These are phyloP conservation scores for Selenicereus undatus DNA, from an alignment of 148 eudicot genomes.

Conservation along the genomic window DNA sequence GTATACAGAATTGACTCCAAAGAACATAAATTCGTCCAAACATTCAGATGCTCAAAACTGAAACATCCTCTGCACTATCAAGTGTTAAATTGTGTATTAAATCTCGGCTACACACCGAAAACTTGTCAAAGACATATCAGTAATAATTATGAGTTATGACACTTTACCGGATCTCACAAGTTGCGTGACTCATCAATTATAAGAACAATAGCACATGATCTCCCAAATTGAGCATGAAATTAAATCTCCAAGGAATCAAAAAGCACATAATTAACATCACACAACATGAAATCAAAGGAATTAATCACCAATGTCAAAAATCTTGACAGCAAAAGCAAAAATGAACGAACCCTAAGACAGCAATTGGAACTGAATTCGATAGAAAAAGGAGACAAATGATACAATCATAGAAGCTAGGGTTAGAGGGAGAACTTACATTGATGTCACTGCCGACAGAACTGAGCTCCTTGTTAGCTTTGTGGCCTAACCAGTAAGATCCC, in stretches of 20 bases:
- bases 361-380: background rate
- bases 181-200: background rate
- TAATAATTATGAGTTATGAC: no score
- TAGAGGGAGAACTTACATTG: slow-evolving; percentile 40
- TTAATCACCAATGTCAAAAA: background rate
- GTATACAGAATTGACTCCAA: background rate
- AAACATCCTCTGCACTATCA: background rate
- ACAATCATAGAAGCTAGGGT: background rate
- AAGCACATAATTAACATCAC: background rate
- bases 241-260: background rate
- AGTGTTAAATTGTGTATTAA: no score
- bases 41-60: background rate
- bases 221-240: background rate
- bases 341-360: background rate
- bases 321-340: background rate
- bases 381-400: background rate
- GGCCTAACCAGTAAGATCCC: slow-evolving; percentile 86
- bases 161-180: background rate
- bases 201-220: background rate
- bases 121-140: background rate
- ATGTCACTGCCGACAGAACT: slow-evolving; percentile 76
- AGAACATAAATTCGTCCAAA: background rate
- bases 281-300: background rate
- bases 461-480: slow-evolving; percentile 78
- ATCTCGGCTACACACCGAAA: background rate